These are phyloP conservation scores for Globisporangium middletonii DNA, from an alignment of 352 stramenopile genomes.

Conservation along the genomic window DNA sequence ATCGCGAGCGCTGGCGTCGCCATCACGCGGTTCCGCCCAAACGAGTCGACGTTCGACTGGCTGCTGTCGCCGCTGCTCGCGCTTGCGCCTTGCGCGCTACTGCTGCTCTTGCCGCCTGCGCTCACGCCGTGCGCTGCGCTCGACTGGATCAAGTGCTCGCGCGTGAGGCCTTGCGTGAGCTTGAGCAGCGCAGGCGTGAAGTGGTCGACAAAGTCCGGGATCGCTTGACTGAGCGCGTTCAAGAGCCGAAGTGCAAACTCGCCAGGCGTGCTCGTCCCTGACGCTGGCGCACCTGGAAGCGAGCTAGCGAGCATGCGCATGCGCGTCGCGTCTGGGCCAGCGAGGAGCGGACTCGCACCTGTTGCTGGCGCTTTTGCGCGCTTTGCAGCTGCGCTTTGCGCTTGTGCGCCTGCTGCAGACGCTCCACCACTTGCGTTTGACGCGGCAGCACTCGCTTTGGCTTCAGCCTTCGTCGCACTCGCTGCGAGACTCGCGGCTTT, in stretches of 20 bases:
- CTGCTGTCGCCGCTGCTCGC: constrained; percentile 28
- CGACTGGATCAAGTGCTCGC: constrained; percentile 74
- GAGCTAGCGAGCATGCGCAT: constrained; percentile 48
- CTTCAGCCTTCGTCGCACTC: constrained; percentile 6
- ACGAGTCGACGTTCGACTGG: constrained; percentile 52
- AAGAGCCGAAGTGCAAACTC: constrained; percentile 71
- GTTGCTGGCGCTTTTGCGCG: constrained; percentile 31
- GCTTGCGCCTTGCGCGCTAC: constrained; percentile 7
- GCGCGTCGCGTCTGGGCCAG: constrained; percentile 46
- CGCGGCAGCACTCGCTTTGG: constrained; percentile 6
- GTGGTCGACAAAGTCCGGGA: constrained; percentile 67
- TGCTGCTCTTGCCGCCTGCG: constrained; percentile 6
- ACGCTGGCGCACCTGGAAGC: constrained; percentile 29
- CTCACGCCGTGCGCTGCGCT: constrained; percentile 18
- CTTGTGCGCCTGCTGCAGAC: constrained; percentile 3
- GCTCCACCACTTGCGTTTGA: constrained; percentile 13
- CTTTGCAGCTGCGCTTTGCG: constrained; percentile 19
- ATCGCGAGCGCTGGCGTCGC: constrained; percentile 83
- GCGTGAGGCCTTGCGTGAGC: constrained; percentile 76
- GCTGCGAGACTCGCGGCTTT: constrained; percentile 4
- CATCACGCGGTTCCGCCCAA: constrained; percentile 80
- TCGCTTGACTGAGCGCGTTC: constrained; percentile 44
- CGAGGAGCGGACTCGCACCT: background rate
- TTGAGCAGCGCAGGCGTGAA: constrained; percentile 78
- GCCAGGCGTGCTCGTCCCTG: constrained; percentile 50